Conservation (phyloP, 495 filamentous ascomycete species). For the Penicillium psychrofluorescens region DNA sequence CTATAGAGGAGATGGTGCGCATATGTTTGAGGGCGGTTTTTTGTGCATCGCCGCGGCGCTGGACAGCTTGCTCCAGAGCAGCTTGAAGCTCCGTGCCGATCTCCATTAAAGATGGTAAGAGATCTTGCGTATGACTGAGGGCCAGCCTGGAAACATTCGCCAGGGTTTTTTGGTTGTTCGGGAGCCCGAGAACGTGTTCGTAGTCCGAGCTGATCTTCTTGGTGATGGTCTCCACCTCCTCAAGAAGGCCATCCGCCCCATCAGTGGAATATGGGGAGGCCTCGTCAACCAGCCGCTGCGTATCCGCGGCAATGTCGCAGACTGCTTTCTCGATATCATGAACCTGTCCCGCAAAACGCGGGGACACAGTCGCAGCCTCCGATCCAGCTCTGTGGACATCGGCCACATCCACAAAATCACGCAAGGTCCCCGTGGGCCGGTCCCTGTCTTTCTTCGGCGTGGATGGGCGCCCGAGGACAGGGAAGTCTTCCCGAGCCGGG, state of each 20-base stretch:
- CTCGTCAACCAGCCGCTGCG: conserved; percentile 43
- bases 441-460: conserved; percentile 33
- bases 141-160: conserved; percentile 81
- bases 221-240: conserved; percentile 79
- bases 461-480: conserved; percentile 38
- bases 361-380: conserved; percentile 36
- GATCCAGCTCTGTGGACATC: conserved; percentile 58
- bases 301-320: conserved; percentile 44
- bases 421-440: conserved; percentile 44
- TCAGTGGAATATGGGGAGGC: conserved; percentile 23
- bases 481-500: conserved; percentile 51
- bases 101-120: conserved; percentile 72
- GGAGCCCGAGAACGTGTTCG: conserved; percentile 65
- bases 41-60: conserved; percentile 53
- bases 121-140: conserved; percentile 74
- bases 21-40: conserved; percentile 60
- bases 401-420: conserved; percentile 63
- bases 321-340: conserved; percentile 45
- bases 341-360: conserved; percentile 46
- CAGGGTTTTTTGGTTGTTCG: conserved; percentile 61
- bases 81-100: conserved; percentile 69
- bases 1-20: conserved; percentile 71
- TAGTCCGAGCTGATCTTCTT: conserved; percentile 85
- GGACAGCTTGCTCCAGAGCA: conserved; percentile 57
- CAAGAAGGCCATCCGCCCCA: conserved; percentile 51